Percentiles rank a stretch among this genome's conserved stretches.
Conservation (phyloP, 805 yeast genomes). For the Ogataea saltuana region DNA sequence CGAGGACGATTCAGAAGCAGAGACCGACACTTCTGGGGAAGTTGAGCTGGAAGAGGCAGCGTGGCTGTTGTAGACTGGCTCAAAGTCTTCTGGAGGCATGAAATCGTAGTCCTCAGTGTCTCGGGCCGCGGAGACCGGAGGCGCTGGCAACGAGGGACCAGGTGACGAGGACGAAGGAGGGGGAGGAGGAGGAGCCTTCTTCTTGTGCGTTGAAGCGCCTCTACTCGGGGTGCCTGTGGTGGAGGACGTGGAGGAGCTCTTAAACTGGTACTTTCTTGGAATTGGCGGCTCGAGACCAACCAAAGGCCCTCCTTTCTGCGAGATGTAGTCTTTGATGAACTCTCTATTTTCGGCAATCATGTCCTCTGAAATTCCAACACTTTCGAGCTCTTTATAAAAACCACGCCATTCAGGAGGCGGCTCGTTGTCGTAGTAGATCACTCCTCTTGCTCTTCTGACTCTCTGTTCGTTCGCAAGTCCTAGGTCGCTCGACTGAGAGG, state of each 20-base stretch:
- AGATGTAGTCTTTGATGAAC: conserved; percentile 76
- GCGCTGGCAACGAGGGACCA: conserved; percentile 18
- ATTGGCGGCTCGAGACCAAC: conserved; percentile 84
- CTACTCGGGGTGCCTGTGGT: neutral
- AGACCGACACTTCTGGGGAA: neutral
- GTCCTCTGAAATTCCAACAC: conserved; percentile 80
- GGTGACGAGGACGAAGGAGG: conserved; percentile 33
- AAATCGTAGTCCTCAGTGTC: conserved; percentile 6
- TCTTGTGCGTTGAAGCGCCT: conserved; percentile 14
- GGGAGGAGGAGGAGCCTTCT: conserved; percentile 43
- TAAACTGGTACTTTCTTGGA: conserved; percentile 56
- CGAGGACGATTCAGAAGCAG: neutral
- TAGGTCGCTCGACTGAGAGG: neutral
- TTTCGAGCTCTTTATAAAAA: conserved; percentile 68
- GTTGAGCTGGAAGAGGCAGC: neutral
- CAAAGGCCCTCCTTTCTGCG: conserved; percentile 74
- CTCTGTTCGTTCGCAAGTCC: conserved; percentile 48
- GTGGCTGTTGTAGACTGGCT: conserved; percentile 6
- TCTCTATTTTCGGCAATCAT: conserved; percentile 86
- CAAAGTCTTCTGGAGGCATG: conserved; percentile 14
- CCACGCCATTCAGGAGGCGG: conserved; percentile 88
- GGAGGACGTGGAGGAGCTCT: conserved; percentile 9
- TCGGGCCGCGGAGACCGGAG: neutral
- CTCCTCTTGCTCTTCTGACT: conserved; percentile 55
- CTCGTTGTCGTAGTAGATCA: conserved; percentile 69